Percentiles rank a stretch among this genome's conserved stretches.
Conservation (phyloP, 164 flowering plant genomes). For the Umbilicus rupestris region DNA sequence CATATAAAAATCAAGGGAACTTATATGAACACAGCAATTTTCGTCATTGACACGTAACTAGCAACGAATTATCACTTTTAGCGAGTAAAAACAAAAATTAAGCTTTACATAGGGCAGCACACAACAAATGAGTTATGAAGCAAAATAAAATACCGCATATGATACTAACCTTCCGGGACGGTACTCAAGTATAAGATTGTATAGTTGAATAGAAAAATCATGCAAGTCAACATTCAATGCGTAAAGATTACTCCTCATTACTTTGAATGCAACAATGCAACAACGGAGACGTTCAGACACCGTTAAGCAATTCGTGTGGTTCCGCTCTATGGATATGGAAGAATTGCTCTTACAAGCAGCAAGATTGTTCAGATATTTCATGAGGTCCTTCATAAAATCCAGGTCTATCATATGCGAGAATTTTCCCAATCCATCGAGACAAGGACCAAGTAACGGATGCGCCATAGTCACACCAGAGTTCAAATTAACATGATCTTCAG, state of each 20-base stretch:
- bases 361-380: constrained; percentile 72
- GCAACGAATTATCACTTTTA: no score
- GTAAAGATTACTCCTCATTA: constrained; percentile 86
- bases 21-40: no score
- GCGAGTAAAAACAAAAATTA: not conserved
- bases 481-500: constrained; percentile 22
- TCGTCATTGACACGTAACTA: no score
- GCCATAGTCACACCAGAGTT: constrained; percentile 25
- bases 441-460: constrained; percentile 72
- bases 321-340: constrained; percentile 17
- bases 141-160: not conserved
- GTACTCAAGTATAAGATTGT: constrained; percentile 74
- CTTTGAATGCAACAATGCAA: constrained; percentile 91
- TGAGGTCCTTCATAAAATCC: constrained; percentile 87
- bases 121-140: not conserved
- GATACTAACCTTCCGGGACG: constrained; percentile 74
- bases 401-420: constrained; percentile 78
- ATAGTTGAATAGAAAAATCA: constrained; percentile 78
- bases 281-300: constrained; percentile 83
- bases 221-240: constrained; percentile 88
- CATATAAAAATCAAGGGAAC: no score
- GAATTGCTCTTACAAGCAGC: constrained; percentile 36
- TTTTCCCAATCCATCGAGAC: constrained; percentile 80
- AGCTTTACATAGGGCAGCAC: not conserved
- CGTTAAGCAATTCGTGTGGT: constrained; percentile 24